Evolutionary conservation across 257 asterid genomes (phyloP), one percentile per base, ranked within the genome.

Genomic region (Solanum bulbocastanum): DNA sequence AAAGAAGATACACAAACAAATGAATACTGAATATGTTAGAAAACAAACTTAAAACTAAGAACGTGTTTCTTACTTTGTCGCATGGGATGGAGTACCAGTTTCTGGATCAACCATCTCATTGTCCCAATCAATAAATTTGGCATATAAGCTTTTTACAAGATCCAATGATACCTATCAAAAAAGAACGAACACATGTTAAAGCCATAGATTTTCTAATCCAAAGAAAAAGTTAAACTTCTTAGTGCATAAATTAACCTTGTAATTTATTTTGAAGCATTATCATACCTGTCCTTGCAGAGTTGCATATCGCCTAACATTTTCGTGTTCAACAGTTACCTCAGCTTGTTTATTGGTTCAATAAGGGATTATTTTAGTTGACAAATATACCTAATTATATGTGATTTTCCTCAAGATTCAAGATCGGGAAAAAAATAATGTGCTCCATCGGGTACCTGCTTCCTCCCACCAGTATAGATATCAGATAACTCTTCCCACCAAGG

Each of bases 41-140:
- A 82, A 65, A 71, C 79, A 60, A 89, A 52, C 83, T 49, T 85
- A 73, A 89, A 83, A 72, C 44, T 35, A 90, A 88, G 83, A 83
- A 87, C 74, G 40, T 73, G 83, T 89, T 88, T 87, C 97, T 93
- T 91, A 97, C 99, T 97, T 97, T 78, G 99, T 84, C 25, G 98
- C 99, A 90, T 93, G 90, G 65, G 99, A 92, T 46, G 90, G 93
- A 78, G 90, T 97, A 58, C 96, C 94, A 76, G 98, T 95, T 92
- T 96, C 98, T 62, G 86, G 89, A 91, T 97, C 99, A 91, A 95
- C 95, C 99, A 97, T 97, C 90, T 93, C 93, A 90, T 91, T 93
- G 91, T 97, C 99, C 99, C 99, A 97, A 89, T 97, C 99, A 40
- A 97, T 96, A 87, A 97, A 96, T 91, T 97, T 97, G 68, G 99